Evolutionary conservation across 306 rosid species (phyloP).

Genomic region (Trifolium repens): DNA sequence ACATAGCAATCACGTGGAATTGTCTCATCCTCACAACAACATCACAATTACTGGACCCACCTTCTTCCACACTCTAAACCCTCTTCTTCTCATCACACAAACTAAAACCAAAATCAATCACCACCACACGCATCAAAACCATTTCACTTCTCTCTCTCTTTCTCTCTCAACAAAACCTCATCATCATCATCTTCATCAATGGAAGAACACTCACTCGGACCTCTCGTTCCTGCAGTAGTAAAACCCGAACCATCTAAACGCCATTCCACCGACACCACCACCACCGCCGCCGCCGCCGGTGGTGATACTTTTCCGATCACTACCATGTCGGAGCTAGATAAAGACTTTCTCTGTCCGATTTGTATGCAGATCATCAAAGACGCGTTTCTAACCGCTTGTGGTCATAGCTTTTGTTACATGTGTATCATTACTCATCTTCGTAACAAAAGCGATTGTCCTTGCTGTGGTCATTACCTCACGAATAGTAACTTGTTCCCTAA

Average conservation of each 20-base stretch:
- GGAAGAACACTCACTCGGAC: slow-evolving; percentile 60
- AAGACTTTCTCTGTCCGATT: slow-evolving; percentile 90
- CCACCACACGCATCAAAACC: slow-evolving; percentile 22
- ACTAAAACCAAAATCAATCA: background rate
- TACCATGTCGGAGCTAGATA: slow-evolving; percentile 61
- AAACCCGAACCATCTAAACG: slow-evolving; percentile 42
- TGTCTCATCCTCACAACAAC: slow-evolving; percentile 51
- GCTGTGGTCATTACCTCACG: slow-evolving; percentile 85
- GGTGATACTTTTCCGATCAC: slow-evolving; percentile 16
- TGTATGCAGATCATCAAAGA: slow-evolving; percentile 95
- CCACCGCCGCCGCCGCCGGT: slow-evolving; percentile 47
- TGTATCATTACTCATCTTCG: slow-evolving; percentile 94
- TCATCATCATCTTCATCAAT: slow-evolving; percentile 4
- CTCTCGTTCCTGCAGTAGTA: slow-evolving; percentile 61
- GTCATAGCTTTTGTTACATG: slow-evolving; percentile 98
- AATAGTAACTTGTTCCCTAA: slow-evolving; percentile 76
- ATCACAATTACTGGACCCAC: slow-evolving; percentile 33
- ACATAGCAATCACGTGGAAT: slow-evolving; percentile 48
- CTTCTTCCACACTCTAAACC: slow-evolving; percentile 16
- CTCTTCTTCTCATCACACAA: slow-evolving; percentile 1
- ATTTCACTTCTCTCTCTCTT: background rate
- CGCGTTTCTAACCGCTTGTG: slow-evolving; percentile 86
- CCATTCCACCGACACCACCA: background rate
- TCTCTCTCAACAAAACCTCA: background rate
- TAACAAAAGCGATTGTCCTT: slow-evolving; percentile 95